Evolutionary conservation across 2,329 filamentous ascomycete genomes (phyloP), one percentile per base, ranked within the genome.

Genomic region (Xylariomycetidae sp.): DNA sequence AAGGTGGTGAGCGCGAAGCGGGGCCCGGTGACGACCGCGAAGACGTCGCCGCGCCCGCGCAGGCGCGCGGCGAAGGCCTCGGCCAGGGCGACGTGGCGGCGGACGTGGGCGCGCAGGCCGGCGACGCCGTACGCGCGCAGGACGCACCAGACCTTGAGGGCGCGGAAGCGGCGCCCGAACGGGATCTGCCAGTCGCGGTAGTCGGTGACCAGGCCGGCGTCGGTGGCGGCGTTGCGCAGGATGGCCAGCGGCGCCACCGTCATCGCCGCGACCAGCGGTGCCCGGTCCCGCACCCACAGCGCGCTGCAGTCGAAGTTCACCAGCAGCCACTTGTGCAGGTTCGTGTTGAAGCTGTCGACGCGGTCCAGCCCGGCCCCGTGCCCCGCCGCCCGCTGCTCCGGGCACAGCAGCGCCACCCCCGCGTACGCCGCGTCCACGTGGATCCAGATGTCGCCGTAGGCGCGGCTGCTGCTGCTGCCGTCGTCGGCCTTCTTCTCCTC

Each of bases 101-200:
- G 68, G 42, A 95, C 78, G 50, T 93, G 85, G 4, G 64, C 70
- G 47, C 79, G 79, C 51, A 96, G 61, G 0, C 89, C 90, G 19
- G 70, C 68, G 32, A 93, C 64, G 29, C 90, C 90, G 54, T 88
- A 95, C 26, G 74, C 80, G 27, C 90, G 72, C 49, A 95, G 66
- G 6, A 96, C 88, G 56, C 95, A 95, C 90, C 90, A 96, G 43
- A 95, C 80, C 66, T 96, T 96, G 37, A 96, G 64, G 3, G 82
- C 79, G 39, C 90, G 75, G 72, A 96, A 96, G 12, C 90, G 73
- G 3, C 90, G 72, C 7, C 90, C 90, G 0, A 96, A 78, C 0
- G 90, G 88, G 50, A 96, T 93, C 63, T 95, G 88, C 90, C 90
- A 96, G 68, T 96, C 89, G 29, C 90, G 78, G 66, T 95, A 95